Base-by-base conservation (phyloP, 495 filamentous ascomycete species). In the Hypoxylon perforatum region DNA sequence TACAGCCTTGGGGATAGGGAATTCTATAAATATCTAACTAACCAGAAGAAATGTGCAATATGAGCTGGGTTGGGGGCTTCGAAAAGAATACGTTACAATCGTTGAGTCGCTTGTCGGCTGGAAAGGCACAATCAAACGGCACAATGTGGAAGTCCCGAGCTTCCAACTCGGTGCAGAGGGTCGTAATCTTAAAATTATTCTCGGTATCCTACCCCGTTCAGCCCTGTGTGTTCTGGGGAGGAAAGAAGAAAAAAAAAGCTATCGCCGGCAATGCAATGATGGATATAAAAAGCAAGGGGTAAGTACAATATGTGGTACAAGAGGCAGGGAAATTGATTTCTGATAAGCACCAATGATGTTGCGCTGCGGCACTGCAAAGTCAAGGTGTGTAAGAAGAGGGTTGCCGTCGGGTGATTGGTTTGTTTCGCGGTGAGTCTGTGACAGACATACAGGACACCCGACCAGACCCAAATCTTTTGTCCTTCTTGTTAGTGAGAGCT, bases 261-360 rank as follows among this genome's bases (percentile, higher is more conserved):
- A 49, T 45, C 17, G 52, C 49, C 57, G 28, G 50, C 44, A 68
- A 68, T 38, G 28, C 33, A 67, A 58, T 51, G 22, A 48, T 53
- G 28, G 42, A 38, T 47, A 68, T 15, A 18, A 58, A 59, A 68
- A 55, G 58, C 58, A 68, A 59, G 65, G 65, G 65, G 65, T 58
- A 63, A 55, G 51, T 62, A 60, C 57, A 68, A 45, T 63, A 63
- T 22, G 59, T 68, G 25, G 59, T 63, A 68, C 58, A 63, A 58
- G 59, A 68, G 54, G 54, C 44, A 69, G 60, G 44, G 44, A 63
- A 61, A 59, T 63, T 46, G 65, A 49, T 15, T 56, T 39, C 7
- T 17, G 50, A 69, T 36, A 47, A 69, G 65, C 60, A 69, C 65
- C 65, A 69, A 69, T 69, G 45, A 57, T 59, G 60, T 64, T 69